These are phyloP conservation scores for Toxoplasma gondii DNA, from an alignment of 169 alveolate genomes.

Conservation along the genomic window DNA sequence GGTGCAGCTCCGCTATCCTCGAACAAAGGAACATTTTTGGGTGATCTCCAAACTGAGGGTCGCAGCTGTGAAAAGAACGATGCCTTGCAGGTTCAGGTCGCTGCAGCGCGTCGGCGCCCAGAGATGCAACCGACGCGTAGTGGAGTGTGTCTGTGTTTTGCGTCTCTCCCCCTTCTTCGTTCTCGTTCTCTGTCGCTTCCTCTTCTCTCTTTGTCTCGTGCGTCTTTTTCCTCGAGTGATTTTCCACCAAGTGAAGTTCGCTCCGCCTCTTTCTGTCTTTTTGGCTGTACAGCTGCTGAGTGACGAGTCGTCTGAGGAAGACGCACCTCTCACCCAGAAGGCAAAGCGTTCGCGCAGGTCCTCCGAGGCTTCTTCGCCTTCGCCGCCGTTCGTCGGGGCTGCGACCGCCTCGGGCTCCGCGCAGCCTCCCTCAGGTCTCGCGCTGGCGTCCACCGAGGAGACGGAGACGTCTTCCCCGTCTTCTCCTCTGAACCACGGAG, in stretches of 20 bases:
- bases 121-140: neutral
- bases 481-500: too few species aligned
- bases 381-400: neutral
- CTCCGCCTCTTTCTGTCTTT: neutral
- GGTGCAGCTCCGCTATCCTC: too few species aligned
- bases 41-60: too few species aligned
- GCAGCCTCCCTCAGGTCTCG: neutral
- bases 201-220: neutral
- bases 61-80: too few species aligned
- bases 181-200: neutral
- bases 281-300: neutral
- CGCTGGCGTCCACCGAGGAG: neutral
- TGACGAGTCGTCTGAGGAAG: slow-evolving; percentile 3
- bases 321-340: neutral
- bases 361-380: neutral
- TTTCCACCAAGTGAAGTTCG: too few species aligned
- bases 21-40: too few species aligned
- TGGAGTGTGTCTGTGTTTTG: neutral
- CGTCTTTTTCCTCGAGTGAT: too few species aligned
- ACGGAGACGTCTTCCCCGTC: neutral
- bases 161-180: neutral
- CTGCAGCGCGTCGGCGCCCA: too few species aligned
- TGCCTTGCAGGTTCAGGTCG: too few species aligned
- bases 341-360: neutral
- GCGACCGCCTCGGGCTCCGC: neutral